A percentile compares a stretch with the other conserved stretches of the same genome.
phyloP scores from a whole-genome alignment of 2,329 filamentous ascomycete species.

The Talaromyces pinophilus region DNA sequence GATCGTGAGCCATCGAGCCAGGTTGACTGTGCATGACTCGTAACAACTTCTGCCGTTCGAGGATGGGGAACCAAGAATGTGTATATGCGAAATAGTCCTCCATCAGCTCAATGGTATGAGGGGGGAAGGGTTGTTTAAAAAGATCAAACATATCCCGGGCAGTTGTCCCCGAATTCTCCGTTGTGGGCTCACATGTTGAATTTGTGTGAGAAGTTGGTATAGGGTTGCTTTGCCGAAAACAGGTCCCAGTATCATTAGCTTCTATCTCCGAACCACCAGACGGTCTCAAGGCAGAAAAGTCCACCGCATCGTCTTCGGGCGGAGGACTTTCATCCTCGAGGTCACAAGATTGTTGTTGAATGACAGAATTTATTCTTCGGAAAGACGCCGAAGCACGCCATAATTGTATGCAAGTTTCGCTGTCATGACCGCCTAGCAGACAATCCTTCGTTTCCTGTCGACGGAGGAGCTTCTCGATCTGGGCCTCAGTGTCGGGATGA shows the following conservation, averaged over 20 bases:
- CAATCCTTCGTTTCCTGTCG: slow-evolving; percentile 1
- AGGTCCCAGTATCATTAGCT: neutral
- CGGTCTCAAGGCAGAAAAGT: neutral
- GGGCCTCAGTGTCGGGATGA: slow-evolving; percentile 4
- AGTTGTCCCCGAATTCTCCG: neutral
- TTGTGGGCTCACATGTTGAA: neutral
- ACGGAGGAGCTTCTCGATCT: slow-evolving; percentile 7
- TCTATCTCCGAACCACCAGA: neutral
- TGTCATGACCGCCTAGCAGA: neutral
- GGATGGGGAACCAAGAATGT: slow-evolving; percentile 71
- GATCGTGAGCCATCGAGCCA: slow-evolving; percentile 19
- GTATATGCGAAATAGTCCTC: slow-evolving; percentile 72
- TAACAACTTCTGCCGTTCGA: slow-evolving; percentile 63
- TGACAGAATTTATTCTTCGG: neutral
- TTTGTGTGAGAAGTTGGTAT: neutral
- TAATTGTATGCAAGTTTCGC: neutral
- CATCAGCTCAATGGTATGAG: slow-evolving; percentile 49
- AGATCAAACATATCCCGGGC: neutral
- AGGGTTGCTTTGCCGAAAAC: neutral
- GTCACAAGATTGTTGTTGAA: neutral
- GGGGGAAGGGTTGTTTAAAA: slow-evolving; percentile 21
- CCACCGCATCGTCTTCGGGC: neutral
- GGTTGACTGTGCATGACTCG: slow-evolving; percentile 48
- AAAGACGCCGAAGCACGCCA: slow-evolving; percentile 1
- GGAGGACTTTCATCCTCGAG: neutral